Base-by-base conservation (phyloP, 768 basidiomycete species). In the Pleurotus salmoneostramineus region DNA sequence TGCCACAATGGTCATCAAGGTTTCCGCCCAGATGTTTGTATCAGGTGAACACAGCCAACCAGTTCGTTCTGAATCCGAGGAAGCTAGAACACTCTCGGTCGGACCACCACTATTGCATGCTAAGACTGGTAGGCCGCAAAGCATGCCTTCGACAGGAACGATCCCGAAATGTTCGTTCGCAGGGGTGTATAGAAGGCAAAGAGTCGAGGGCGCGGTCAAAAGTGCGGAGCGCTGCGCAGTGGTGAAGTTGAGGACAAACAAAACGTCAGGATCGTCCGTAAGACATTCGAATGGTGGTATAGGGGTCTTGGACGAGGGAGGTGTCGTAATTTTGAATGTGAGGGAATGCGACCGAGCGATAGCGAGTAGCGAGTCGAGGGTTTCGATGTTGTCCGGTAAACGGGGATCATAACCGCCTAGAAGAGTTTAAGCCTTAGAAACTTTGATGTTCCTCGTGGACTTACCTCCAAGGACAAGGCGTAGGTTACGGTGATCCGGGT, bases 121-220 rank as follows among this genome's bases (percentile, higher is more conserved):
- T 15, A 99, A 72, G 1, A 98, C 89, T 0, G 95, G 94, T 0
- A 98, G 70, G 2, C 94, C 93, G 48, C 91, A 95, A 6, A 85
- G 81, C 94, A 98, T 98, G 0, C 85, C 95, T 69, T 99, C 96
- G 3, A 98, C 83, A 2, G 97, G 96, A 0, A 89, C 95, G 63
- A 99, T 98, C 1, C 96, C 97, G 69, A 98, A 97, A 69, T 99
- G 96, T 65, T 99, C 96, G 69, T 96, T 96, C 6, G 82, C 75
- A 0, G 96, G 97, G 0, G 96, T 99, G 69, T 99, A 99, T 5
- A 99, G 79, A 0, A 98, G 77, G 0, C 83, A 91, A 12, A 83
- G 71, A 0, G 93, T 91, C 4, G 79, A 81, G 0, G 82, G 69
- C 4, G 84, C 79, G 10, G 74, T 82, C 37, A 99, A 84, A 1